Conservation (phyloP, 495 filamentous ascomycete species). For the Trichocladium antarcticum region DNA sequence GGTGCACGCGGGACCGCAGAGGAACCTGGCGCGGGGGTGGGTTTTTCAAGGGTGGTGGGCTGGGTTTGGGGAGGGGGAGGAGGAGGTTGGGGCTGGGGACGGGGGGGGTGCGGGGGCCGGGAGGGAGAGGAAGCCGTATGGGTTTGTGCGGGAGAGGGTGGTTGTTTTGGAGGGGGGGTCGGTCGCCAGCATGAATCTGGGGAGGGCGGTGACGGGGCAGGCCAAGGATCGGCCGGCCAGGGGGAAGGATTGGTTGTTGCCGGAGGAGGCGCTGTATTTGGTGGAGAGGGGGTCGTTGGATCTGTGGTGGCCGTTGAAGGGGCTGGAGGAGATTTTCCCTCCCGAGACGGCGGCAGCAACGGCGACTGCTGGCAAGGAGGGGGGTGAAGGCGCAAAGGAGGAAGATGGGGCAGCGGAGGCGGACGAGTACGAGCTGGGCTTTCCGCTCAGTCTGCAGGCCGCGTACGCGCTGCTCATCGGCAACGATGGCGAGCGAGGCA, state of each 20-base stretch:
- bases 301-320: constrained; percentile 59
- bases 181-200: constrained; percentile 32
- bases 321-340: constrained; percentile 32
- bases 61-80: constrained; percentile 24
- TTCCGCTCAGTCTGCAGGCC: constrained; percentile 81
- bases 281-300: constrained; percentile 80
- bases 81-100: constrained; percentile 16
- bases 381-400: constrained; percentile 15
- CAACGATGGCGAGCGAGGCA: constrained; percentile 46
- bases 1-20: constrained; percentile 38
- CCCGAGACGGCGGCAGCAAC: neutral
- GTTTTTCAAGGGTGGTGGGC: constrained; percentile 42
- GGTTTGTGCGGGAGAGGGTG: constrained; percentile 36
- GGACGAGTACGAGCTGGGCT: constrained; percentile 46
- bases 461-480: constrained; percentile 75
- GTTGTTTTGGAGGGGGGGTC: constrained; percentile 39
- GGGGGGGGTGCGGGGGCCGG: neutral
- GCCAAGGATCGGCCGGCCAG: constrained; percentile 35
- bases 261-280: constrained; percentile 82
- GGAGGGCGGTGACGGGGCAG: constrained; percentile 33
- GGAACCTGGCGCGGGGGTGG: constrained; percentile 44
- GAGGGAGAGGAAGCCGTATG: constrained; percentile 25
- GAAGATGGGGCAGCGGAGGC: constrained; percentile 19
- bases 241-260: constrained; percentile 66
- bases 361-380: constrained; percentile 7